A percentile compares a stretch with the other conserved stretches of the same genome.
Conservation (phyloP, 2,329 filamentous ascomycete species). For the Arthroderma sp. region DNA sequence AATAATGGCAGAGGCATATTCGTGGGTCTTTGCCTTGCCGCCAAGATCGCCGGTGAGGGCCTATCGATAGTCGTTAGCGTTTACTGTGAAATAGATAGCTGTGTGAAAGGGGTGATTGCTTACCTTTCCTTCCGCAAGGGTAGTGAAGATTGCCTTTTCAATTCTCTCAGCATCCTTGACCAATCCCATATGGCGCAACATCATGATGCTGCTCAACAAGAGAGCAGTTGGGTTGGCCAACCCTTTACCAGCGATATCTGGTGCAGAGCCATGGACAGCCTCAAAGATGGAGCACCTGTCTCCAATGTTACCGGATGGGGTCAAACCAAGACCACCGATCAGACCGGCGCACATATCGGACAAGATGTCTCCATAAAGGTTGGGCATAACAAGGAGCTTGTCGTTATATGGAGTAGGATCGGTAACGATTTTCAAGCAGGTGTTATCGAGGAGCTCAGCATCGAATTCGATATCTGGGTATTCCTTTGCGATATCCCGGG, state of each 20-base stretch:
- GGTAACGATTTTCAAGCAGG: constrained; percentile 96
- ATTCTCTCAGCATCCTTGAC: constrained; percentile 73
- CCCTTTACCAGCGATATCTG: constrained; percentile 89
- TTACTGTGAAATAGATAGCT: background rate
- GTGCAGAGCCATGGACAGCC: constrained; percentile 93
- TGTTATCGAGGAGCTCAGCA: constrained; percentile 96
- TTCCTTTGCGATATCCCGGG: constrained; percentile 77
- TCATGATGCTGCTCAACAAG: constrained; percentile 94
- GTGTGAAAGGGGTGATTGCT: constrained; percentile 10
- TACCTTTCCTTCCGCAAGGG: constrained; percentile 87
- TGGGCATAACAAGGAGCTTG: constrained; percentile 95
- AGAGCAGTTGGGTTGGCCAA: constrained; percentile 96
- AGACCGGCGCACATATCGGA: constrained; percentile 99
- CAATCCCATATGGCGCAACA: constrained; percentile 96
- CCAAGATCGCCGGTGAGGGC: constrained; percentile 88
- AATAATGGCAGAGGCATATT: constrained; percentile 91
- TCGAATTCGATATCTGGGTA: constrained; percentile 95
- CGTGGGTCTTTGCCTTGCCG: constrained; percentile 87
- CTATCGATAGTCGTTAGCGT: constrained; percentile 21
- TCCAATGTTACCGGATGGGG: constrained; percentile 95
- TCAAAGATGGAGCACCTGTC: constrained; percentile 99
- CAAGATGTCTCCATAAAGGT: constrained; percentile 98
- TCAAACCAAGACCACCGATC: constrained; percentile 92
- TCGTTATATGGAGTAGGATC: constrained; percentile 96
- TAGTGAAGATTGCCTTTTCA: constrained; percentile 89